A percentile compares a stretch with the other conserved stretches of the same genome.
These are phyloP conservation scores for Lentinula sp. DNA, from an alignment of 768 basidiomycete genomes.

Conservation along the genomic window DNA sequence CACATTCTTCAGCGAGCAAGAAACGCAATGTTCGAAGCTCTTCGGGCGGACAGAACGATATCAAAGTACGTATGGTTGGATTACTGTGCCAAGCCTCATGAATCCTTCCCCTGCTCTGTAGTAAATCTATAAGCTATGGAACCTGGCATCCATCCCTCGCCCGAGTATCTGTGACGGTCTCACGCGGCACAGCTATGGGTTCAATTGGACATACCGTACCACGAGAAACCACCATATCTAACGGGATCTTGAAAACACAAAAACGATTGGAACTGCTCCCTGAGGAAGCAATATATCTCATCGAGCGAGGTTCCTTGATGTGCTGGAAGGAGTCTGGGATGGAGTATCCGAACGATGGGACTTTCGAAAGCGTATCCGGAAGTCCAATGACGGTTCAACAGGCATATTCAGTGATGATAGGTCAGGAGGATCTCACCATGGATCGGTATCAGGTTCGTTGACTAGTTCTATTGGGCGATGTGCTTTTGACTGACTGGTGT, in stretches of 20 bases:
- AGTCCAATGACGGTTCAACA: slow-evolving; percentile 89
- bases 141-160: slow-evolving; percentile 68
- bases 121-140: slow-evolving; percentile 75
- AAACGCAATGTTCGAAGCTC: slow-evolving; percentile 80
- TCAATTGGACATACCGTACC: slow-evolving; percentile 78
- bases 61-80: slow-evolving; percentile 50
- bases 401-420: slow-evolving; percentile 82
- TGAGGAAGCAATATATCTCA: slow-evolving; percentile 90
- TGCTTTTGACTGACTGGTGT: not conserved
- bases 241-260: slow-evolving; percentile 35
- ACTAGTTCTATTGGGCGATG: not conserved
- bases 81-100: not conserved
- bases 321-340: slow-evolving; percentile 60
- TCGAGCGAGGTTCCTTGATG: slow-evolving; percentile 84
- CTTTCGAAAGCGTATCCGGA: slow-evolving; percentile 38
- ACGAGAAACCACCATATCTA: slow-evolving; percentile 28
- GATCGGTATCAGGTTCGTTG: slow-evolving; percentile 80
- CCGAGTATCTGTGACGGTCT: slow-evolving; percentile 61
- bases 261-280: slow-evolving; percentile 84
- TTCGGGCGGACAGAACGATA: slow-evolving; percentile 67
- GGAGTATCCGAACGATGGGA: slow-evolving; percentile 14
- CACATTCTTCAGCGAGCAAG: slow-evolving; percentile 78
- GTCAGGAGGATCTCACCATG: slow-evolving; percentile 65
- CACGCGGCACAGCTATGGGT: slow-evolving; percentile 79
- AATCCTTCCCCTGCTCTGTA: slow-evolving; percentile 18